Base-by-base conservation (phyloP, 1,139 yeast species). In the Kodamaea fungicola region DNA sequence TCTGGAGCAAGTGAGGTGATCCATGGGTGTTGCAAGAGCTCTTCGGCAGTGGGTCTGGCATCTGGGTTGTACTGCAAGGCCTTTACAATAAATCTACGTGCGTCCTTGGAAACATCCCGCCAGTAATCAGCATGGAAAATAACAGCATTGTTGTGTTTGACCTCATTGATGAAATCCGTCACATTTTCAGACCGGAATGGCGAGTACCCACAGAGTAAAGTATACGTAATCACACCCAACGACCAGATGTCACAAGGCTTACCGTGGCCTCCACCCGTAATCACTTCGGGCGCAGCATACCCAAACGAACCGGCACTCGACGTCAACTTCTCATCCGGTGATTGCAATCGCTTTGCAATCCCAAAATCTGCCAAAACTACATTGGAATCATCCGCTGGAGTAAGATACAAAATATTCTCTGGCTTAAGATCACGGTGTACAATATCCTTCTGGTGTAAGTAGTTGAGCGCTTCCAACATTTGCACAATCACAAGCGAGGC, bases 341-440 rank as follows among this genome's bases (percentile, higher is more conserved):
- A 59, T 41, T 72, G 71, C 47, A 89, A 63, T 43, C 77, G 71
- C 57, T 85, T 86, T 28, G 97, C 96, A 50, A 89, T 88, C 32
- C 97, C 97, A 61, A 89, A 89, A 63, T 89, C 97, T 0, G 96
- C 96, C 46, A 89, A 68, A 3, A 89, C 95, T 27, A 89, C 70
- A 35, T 75, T 77, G 6, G 95, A 82, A 42, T 83, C 71, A 8
- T 59, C 62, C 2, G 55, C 68, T 1, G 65, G 59, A 21, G 76
- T 70, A 35, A 80, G 66, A 57, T 85, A 88, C 35, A 89, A 69
- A 35, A 89, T 71, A 60, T 89, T 89, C 55, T 89, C 97, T 1
- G 96, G 97, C 64, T 89, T 89, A 48, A 89, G 70, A 58, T 89
- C 97, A 38, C 97, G 75, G 58, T 89, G 97, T 6, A 89, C 96